phyloP scores from a whole-genome alignment of 176 grass and related monocot genomes.

The Rhynchospora breviuscula region DNA sequence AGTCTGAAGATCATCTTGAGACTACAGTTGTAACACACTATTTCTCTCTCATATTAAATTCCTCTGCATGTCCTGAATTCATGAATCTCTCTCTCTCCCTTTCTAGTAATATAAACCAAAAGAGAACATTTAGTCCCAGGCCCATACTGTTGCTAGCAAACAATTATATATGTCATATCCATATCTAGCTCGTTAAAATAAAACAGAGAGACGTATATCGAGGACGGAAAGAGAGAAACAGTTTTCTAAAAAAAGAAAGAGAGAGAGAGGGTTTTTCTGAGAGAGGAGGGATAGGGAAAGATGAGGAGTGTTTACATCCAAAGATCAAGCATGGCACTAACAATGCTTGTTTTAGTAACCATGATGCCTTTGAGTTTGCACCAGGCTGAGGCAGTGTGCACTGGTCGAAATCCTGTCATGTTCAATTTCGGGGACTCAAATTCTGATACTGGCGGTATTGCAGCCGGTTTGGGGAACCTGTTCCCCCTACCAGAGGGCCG shows the following conservation, averaged over 20 bases:
- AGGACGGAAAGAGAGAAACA: too few species aligned
- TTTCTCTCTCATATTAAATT: slow-evolving; percentile 18
- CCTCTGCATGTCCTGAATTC: background rate
- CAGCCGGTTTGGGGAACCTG: slow-evolving; percentile 41
- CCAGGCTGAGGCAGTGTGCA: background rate
- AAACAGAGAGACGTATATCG: too few species aligned
- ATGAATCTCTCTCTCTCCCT: background rate
- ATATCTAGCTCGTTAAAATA: background rate
- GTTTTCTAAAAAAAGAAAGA: background rate
- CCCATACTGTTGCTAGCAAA: background rate
- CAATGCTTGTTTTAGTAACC: background rate
- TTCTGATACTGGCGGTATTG: slow-evolving; percentile 73
- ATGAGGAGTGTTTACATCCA: background rate
- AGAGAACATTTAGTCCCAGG: background rate
- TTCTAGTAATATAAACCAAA: background rate
- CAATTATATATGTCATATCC: background rate
- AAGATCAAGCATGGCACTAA: background rate
- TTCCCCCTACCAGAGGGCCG: slow-evolving; percentile 54
- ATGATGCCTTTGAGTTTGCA: slow-evolving; percentile 9
- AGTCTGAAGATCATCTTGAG: background rate
- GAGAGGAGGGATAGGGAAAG: background rate
- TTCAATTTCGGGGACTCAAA: slow-evolving; percentile 99
- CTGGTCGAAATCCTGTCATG: slow-evolving; percentile 27
- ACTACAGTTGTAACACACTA: slow-evolving; percentile 6
- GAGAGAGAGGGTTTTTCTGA: background rate